Percentiles rank a stretch among this genome's conserved stretches.
phyloP scores from a whole-genome alignment of 257 asterid genomes.

The Mitragyna speciosa region DNA sequence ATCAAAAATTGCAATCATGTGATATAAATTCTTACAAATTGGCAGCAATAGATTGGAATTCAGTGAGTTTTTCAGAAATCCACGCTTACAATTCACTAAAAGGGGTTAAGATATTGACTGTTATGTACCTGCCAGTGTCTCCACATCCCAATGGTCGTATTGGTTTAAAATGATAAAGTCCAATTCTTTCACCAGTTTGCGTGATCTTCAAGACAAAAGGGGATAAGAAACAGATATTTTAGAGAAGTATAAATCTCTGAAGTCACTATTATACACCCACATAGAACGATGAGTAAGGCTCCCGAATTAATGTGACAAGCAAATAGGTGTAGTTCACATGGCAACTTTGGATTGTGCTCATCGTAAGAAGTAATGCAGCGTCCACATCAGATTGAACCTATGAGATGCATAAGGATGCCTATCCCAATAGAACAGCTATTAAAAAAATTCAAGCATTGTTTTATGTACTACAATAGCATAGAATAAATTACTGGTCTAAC shows the following conservation, averaged over 20 bases:
- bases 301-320: neutral
- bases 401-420: neutral
- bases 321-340: neutral
- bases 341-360: neutral
- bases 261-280: neutral
- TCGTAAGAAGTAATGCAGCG: neutral
- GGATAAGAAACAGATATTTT: neutral
- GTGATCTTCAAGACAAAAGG: conserved; percentile 49
- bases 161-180: conserved; percentile 87
- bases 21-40: neutral
- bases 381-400: neutral
- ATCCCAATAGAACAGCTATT: too few relatives aligned
- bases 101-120: neutral
- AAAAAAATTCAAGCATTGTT: too few relatives aligned
- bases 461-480: too few relatives aligned
- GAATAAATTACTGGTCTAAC: too few relatives aligned
- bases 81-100: neutral
- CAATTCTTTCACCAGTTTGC: conserved; percentile 64
- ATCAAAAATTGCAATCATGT: neutral
- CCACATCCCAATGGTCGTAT: conserved; percentile 96
- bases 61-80: neutral
- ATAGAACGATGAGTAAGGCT: neutral
- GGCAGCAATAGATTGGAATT: neutral
- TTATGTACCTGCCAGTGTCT: conserved; percentile 88
- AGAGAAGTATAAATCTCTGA: neutral